Base-by-base conservation (phyloP, 2,329 filamentous ascomycete genomes). In the Sporothrix globosa region DNA sequence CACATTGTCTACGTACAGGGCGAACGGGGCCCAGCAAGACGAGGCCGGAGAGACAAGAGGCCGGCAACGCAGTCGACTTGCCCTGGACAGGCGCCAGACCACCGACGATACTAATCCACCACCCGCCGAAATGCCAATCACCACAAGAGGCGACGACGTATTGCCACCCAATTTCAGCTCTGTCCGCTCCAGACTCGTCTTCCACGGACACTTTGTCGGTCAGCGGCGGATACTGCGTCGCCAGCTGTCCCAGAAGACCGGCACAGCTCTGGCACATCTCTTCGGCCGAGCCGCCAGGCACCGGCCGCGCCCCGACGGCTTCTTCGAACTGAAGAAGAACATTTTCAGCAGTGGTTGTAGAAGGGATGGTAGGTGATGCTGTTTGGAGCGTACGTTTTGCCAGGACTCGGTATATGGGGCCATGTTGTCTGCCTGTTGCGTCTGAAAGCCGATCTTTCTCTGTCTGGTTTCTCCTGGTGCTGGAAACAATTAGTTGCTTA, bases 371-470 rank as follows among this genome's bases (percentile, higher is more conserved):
- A 9, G 11, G 11, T 2, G 30, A 21, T 7, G 46, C 24, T 11
- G 30, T 24, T 30, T 14, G 24, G 5, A 19, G 13, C 48, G 5
- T n/a, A 68, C 66, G 50, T 56, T 44, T 24, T 54, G 34, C 66
- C 50, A 68, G 10, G 34, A 46, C 17, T 54, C 52, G 2, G 50
- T 56, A 24, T 68, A 68, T 68, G 46, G 50, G 9, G 50, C 30
- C 75, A 79, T 14, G 19, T 5, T 34, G 39, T 46, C 4, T 11
- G 52, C 30, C 17, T 27, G n/a, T 44, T 46, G 10, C 2, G 30
- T 30, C 5, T 30, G 30, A 3, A n/a, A n/a, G n/a, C n/a, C n/a
- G n/a, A 30, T 30, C 30, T 30, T 3, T 30, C n/a, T 30, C 30
- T 30, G 30, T 30, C 30, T 5, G 30, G 30, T 5, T 44, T 44